phyloP scores from a whole-genome alignment of 225 moss, liverwort and hornwort genomes.

The Takakia lepidozioides region DNA sequence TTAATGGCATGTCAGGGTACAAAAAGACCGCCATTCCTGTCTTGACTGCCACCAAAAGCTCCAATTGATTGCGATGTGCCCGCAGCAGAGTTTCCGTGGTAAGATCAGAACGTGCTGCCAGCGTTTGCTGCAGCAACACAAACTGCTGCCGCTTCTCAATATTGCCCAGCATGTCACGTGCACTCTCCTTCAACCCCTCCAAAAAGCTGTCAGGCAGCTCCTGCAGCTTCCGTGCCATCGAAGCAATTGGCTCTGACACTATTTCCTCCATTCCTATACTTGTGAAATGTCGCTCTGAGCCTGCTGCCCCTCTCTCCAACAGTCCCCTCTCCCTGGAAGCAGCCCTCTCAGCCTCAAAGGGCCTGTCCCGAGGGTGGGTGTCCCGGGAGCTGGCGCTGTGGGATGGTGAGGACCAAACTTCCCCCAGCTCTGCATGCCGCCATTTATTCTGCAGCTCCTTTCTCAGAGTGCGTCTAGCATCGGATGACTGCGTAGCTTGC shows the following conservation, averaged over 20 bases:
- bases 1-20: conserved; percentile 68
- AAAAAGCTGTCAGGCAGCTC: conserved; percentile 65
- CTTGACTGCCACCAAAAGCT: conserved; percentile 84
- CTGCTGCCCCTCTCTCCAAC: conserved; percentile 44
- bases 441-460: conserved; percentile 45
- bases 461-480: conserved; percentile 51
- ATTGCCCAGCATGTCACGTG: conserved; percentile 82
- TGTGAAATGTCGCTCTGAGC: conserved; percentile 51
- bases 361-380: conserved; percentile 40
- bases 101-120: conserved; percentile 67
- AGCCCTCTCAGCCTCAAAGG: conserved; percentile 31
- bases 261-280: conserved; percentile 69
- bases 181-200: conserved; percentile 67
- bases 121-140: conserved; percentile 76
- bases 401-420: conserved; percentile 80
- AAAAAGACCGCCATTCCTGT: conserved; percentile 90
- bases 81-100: conserved; percentile 59
- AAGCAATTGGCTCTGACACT: conserved; percentile 71
- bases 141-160: conserved; percentile 81
- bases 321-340: conserved; percentile 30
- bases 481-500: conserved; percentile 32
- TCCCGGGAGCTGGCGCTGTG: conserved; percentile 73
- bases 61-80: conserved; percentile 82
- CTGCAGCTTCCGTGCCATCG: conserved; percentile 81
- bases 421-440: conserved; percentile 53